Percentiles rank a stretch among this genome's conserved stretches.
These are phyloP conservation scores for Quercus suber DNA, from an alignment of 306 rosid species.

Conservation along the genomic window DNA sequence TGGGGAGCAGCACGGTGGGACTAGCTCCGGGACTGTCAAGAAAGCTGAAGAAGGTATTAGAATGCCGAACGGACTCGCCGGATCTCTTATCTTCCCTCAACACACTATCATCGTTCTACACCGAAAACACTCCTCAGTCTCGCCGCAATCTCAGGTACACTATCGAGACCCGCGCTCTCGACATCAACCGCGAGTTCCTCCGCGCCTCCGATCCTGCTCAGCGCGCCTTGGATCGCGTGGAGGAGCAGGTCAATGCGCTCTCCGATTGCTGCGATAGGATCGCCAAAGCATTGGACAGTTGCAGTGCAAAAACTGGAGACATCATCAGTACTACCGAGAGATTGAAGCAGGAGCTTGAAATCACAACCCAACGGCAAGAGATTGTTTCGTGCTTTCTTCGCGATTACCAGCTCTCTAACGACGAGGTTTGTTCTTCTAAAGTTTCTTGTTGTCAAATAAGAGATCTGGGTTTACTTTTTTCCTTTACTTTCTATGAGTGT, in stretches of 20 bases:
- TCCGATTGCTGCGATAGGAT: slow-evolving; percentile 87
- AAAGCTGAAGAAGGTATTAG: slow-evolving; percentile 96
- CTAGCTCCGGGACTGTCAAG: slow-evolving; percentile 92
- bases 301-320: slow-evolving; percentile 83
- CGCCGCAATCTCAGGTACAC: slow-evolving; percentile 95
- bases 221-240: slow-evolving; percentile 78
- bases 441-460: no score
- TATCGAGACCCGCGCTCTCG: slow-evolving; percentile 79
- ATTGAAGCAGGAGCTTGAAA: slow-evolving; percentile 70
- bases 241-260: slow-evolving; percentile 65
- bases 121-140: slow-evolving; percentile 75
- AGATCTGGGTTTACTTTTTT: no score
- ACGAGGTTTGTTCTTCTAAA: no score
- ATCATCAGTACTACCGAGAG: slow-evolving; percentile 85
- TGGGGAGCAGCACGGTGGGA: slow-evolving; percentile 63
- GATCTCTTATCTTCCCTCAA: slow-evolving; percentile 76
- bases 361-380: no score
- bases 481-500: no score
- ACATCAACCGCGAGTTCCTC: slow-evolving; percentile 74
- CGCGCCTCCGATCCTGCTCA: slow-evolving; percentile 71
- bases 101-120: slow-evolving; percentile 84
- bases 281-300: slow-evolving; percentile 69
- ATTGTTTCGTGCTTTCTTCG: no score
- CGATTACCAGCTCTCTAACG: no score
- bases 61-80: slow-evolving; percentile 77